Conservation (phyloP, 768 basidiomycete species). For the Pholiota conissans region DNA sequence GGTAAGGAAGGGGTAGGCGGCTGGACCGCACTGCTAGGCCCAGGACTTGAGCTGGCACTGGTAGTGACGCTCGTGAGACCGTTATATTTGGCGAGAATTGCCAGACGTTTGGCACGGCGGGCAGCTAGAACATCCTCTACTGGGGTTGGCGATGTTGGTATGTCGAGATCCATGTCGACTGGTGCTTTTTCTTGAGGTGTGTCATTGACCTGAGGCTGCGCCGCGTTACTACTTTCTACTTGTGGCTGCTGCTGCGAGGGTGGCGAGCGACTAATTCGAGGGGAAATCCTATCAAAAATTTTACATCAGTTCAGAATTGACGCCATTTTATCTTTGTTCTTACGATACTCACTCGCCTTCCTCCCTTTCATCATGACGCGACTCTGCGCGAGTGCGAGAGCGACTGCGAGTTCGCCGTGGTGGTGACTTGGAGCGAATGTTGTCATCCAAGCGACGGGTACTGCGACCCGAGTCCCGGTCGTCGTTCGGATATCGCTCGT, state of each 20-base stretch:
- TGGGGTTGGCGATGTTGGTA: slow-evolving; percentile 51
- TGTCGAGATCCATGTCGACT: slow-evolving; percentile 55
- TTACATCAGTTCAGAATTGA: background rate
- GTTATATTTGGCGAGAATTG: slow-evolving; percentile 77
- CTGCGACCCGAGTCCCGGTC: slow-evolving; percentile 11
- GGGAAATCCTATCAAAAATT: slow-evolving; percentile 63
- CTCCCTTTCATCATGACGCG: slow-evolving; percentile 58
- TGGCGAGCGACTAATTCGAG: slow-evolving; percentile 37
- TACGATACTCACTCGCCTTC: slow-evolving; percentile 90
- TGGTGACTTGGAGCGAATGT: slow-evolving; percentile 23
- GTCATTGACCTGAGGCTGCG: slow-evolving; percentile 11
- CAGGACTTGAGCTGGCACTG: slow-evolving; percentile 56
- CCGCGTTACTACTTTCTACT: slow-evolving; percentile 5
- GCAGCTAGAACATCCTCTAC: slow-evolving; percentile 67
- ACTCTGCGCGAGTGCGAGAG: slow-evolving; percentile 28
- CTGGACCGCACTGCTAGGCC: slow-evolving; percentile 73
- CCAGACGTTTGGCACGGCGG: slow-evolving; percentile 70
- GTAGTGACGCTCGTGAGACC: slow-evolving; percentile 41
- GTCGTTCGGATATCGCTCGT: slow-evolving; percentile 10
- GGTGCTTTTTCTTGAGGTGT: slow-evolving; percentile 15
- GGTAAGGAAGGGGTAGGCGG: slow-evolving; percentile 58
- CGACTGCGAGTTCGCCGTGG: slow-evolving; percentile 20
- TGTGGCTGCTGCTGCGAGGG: background rate
- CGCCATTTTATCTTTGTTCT: slow-evolving; percentile 12
- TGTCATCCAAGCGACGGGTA: slow-evolving; percentile 10